Percentiles rank a stretch among this genome's conserved stretches.
Conservation (phyloP, 2,329 filamentous ascomycete genomes). For the Hypoxylon sp. region DNA sequence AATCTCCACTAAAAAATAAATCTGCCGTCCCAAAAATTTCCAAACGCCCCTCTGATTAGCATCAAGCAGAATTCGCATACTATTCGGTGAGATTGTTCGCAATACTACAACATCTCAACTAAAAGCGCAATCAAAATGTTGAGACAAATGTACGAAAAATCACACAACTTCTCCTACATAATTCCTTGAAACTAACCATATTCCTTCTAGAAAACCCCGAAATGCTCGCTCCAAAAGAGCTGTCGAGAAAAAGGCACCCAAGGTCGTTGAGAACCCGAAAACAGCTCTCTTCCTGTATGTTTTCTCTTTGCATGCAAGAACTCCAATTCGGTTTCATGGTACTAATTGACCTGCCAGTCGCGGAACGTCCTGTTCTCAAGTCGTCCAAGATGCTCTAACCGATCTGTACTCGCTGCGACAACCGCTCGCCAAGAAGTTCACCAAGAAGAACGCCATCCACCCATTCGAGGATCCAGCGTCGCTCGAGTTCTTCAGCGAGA, state of each 20-base stretch:
- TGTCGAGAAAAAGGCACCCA: constrained; percentile 91
- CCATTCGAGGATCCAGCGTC: constrained; percentile 91
- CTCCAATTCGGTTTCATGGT: not conserved
- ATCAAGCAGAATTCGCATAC: not conserved
- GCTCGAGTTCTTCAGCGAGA: constrained; percentile 93
- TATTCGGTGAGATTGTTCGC: constrained; percentile 7
- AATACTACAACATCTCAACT: constrained; percentile 5
- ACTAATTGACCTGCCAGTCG: constrained; percentile 52
- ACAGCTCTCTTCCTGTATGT: constrained; percentile 80
- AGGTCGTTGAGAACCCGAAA: constrained; percentile 89
- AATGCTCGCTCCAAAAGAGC: constrained; percentile 92
- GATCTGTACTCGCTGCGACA: constrained; percentile 87
- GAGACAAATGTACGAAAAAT: constrained; percentile 40
- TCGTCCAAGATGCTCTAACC: constrained; percentile 82
- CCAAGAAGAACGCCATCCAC: constrained; percentile 95
- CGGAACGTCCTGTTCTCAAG: constrained; percentile 83
- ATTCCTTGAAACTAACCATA: no score
- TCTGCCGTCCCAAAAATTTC: constrained; percentile 45
- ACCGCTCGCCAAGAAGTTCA: constrained; percentile 87
- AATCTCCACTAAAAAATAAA: constrained; percentile 26
- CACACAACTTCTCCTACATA: no score
- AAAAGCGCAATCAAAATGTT: constrained; percentile 35
- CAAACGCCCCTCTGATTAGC: constrained; percentile 20
- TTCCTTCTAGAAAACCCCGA: constrained; percentile 62
- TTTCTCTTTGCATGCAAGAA: not conserved